A percentile compares a stretch with the other conserved stretches of the same genome.
phyloP scores from a whole-genome alignment of 1,284 basidiomycete genomes.

The Ceratobasidium sp. region DNA sequence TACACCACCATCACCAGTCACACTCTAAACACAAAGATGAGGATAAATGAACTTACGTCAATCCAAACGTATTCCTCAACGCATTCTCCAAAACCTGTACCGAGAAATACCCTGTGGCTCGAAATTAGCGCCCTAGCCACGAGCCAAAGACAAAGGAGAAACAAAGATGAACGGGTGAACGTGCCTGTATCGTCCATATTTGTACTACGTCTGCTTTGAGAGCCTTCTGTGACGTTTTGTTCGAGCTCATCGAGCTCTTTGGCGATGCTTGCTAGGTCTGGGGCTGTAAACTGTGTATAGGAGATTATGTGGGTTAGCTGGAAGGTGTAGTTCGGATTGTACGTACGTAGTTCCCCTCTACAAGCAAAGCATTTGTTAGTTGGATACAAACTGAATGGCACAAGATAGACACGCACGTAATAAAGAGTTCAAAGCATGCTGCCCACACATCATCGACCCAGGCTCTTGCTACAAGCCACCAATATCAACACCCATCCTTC shows the following conservation, averaged over 20 bases:
- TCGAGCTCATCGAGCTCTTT: constrained; percentile 69
- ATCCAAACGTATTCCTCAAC: constrained; percentile 80
- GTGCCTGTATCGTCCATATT: constrained; percentile 94
- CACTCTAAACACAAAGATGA: neutral
- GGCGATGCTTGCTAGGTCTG: constrained; percentile 89
- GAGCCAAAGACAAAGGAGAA: constrained; percentile 47
- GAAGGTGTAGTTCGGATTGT: constrained; percentile 48
- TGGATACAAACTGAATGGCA: neutral
- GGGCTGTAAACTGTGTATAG: constrained; percentile 77
- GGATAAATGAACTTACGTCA: constrained; percentile 69
- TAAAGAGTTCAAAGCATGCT: constrained; percentile 87
- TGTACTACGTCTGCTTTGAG: constrained; percentile 64
- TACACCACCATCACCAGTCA: constrained; percentile 48
- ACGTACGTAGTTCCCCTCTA: constrained; percentile 79
- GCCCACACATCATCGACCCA: constrained; percentile 88
- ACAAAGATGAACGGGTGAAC: constrained; percentile 41
- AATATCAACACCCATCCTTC: neutral
- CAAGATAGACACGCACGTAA: constrained; percentile 63
- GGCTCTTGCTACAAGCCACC: constrained; percentile 66
- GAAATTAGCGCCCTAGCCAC: constrained; percentile 45
- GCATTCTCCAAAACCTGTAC: constrained; percentile 86
- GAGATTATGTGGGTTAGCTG: neutral
- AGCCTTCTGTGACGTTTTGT: constrained; percentile 62
- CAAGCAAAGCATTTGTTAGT: constrained; percentile 44
- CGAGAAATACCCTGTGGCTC: constrained; percentile 82